A percentile compares a stretch with the other conserved stretches of the same genome.
Evolutionary conservation across 2,329 filamentous ascomycete genomes (phyloP).

Genomic region (Lojkania enalia): DNA sequence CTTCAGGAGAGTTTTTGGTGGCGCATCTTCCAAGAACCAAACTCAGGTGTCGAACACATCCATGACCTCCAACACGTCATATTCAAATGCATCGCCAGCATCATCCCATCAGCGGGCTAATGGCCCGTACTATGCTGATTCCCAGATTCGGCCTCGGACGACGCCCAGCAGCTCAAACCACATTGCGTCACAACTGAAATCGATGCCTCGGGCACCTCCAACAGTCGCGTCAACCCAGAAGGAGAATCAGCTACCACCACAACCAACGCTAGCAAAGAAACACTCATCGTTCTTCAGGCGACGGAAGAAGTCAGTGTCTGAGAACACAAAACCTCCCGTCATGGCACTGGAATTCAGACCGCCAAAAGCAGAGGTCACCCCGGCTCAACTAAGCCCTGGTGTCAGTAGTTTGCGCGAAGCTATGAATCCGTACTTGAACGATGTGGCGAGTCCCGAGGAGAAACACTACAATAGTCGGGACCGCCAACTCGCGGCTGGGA

Average conservation of each 20-base stretch:
- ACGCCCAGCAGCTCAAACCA: constrained; percentile 48
- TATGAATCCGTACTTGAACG: constrained; percentile 78
- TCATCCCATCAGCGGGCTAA: constrained; percentile 24
- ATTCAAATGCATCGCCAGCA: constrained; percentile 22
- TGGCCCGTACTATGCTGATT: constrained; percentile 36
- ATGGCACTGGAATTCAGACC: constrained; percentile 50
- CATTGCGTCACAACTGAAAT: constrained; percentile 54
- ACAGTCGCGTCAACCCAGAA: constrained; percentile 26
- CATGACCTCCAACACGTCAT: constrained; percentile 19
- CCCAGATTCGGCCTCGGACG: constrained; percentile 41
- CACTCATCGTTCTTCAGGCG: constrained; percentile 92
- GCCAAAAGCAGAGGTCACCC: constrained; percentile 29
- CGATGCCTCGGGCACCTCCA: constrained; percentile 34
- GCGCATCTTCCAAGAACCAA: constrained; percentile 60
- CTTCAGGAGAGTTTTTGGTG: constrained; percentile 87
- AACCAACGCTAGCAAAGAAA: constrained; percentile 73
- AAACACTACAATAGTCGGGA: constrained; percentile 33
- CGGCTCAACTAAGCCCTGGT: constrained; percentile 51
- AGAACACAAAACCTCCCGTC: constrained; percentile 65
- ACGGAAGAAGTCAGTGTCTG: constrained; percentile 85
- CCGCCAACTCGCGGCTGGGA: constrained; percentile 29
- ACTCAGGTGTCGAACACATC: constrained; percentile 36
- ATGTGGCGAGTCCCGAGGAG: constrained; percentile 28
- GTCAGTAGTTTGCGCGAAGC: constrained; percentile 81
- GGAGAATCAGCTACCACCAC: constrained; percentile 27